These are phyloP conservation scores for Deakozyma indianensis DNA, from an alignment of 805 yeast species.

Conservation along the genomic window DNA sequence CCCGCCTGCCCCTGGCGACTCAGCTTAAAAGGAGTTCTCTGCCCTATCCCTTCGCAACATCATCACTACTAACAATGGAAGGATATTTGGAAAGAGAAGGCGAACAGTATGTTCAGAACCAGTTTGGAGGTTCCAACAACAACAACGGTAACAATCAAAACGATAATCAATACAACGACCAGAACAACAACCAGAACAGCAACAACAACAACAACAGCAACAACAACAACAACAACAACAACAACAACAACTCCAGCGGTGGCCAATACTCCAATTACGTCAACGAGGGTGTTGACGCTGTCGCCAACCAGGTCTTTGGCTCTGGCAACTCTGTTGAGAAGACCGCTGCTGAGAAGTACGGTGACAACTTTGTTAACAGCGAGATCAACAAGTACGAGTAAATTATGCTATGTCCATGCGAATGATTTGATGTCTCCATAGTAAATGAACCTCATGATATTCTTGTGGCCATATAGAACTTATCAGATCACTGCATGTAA, in stretches of 20 bases:
- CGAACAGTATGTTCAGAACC: slow-evolving; percentile 2
- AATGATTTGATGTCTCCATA: not conserved
- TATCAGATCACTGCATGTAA: no score
- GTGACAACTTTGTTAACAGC: slow-evolving; percentile 8
- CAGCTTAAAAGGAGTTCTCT: no score
- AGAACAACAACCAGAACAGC: slow-evolving; percentile 5
- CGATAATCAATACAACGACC: slow-evolving; percentile 5
- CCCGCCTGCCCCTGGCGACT: no score
- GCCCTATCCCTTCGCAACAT: no score
- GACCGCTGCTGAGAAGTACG: slow-evolving; percentile 4
- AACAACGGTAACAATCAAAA: slow-evolving; percentile 1
- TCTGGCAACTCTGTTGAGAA: slow-evolving; percentile 17
- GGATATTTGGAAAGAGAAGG: slow-evolving; percentile 2
- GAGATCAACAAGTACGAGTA: slow-evolving; percentile 7
- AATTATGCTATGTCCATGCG: not conserved
- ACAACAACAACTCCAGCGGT: slow-evolving; percentile 8
- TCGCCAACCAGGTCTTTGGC: slow-evolving; percentile 12
- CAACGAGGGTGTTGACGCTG: slow-evolving; percentile 18
- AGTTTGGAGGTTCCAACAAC: slow-evolving; percentile 2
- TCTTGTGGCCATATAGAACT: no score
- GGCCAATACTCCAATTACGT: slow-evolving; percentile 18
- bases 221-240: slow-evolving; percentile 5
- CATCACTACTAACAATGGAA: not conserved
- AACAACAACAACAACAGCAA: slow-evolving; percentile 1
- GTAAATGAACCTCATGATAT: no score